These are phyloP conservation scores for Hordeum marinum DNA, from an alignment of 176 grass and related monocot genomes.

Conservation along the genomic window DNA sequence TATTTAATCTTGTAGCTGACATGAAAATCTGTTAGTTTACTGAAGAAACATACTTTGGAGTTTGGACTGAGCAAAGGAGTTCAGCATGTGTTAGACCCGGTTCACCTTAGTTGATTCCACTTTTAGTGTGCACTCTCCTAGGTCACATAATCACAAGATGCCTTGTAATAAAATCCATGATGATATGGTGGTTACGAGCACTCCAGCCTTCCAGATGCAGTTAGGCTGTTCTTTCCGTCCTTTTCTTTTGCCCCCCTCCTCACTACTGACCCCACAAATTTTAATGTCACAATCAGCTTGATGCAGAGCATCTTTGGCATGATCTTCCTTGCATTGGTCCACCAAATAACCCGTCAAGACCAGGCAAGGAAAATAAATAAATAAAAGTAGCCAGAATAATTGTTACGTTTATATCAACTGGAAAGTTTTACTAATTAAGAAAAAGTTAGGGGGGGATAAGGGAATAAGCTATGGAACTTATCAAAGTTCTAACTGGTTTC, in stretches of 20 bases:
- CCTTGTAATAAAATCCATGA: constrained; percentile 45
- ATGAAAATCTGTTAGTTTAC: background rate
- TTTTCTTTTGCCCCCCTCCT: constrained; percentile 6
- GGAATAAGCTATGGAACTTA: constrained; percentile 59
- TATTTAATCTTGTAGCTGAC: constrained; percentile 18
- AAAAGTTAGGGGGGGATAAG: constrained; percentile 35
- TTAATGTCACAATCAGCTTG: constrained; percentile 59
- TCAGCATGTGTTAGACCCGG: background rate
- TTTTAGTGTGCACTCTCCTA: constrained; percentile 19
- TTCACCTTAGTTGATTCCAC: constrained; percentile 18
- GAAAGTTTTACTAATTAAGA: constrained; percentile 31
- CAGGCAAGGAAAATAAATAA: constrained; percentile 20
- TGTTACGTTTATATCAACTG: constrained; percentile 10
- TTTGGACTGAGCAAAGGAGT: background rate
- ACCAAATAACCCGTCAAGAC: constrained; percentile 35
- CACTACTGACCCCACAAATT: constrained; percentile 46
- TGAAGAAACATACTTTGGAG: background rate
- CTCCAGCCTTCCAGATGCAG: constrained; percentile 52
- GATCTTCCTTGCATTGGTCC: constrained; percentile 48
- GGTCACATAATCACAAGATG: constrained; percentile 35
- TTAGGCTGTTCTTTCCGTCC: constrained; percentile 49
- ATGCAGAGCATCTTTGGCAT: constrained; percentile 60
- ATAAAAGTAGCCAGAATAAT: constrained; percentile 31
- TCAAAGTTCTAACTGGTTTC: constrained; percentile 27
- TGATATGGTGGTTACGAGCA: constrained; percentile 46